Evolutionary conservation across 352 stramenopile species (phyloP).

Genomic region (Phytophthora meadii): DNA sequence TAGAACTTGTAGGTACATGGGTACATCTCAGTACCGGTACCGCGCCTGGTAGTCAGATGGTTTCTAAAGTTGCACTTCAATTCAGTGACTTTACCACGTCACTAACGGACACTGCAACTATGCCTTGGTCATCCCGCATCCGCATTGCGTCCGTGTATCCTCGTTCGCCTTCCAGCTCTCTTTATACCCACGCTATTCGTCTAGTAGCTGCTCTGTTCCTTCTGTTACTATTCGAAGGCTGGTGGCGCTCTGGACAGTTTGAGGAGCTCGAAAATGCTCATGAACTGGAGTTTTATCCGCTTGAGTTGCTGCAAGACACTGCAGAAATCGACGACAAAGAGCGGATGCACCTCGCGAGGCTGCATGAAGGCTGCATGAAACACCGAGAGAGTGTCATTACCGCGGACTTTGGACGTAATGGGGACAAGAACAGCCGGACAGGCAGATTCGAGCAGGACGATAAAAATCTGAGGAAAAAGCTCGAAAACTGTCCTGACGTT

Average conservation of each 20-base stretch:
- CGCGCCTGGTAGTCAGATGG: too few relatives aligned
- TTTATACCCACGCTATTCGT: slow-evolving; percentile 3
- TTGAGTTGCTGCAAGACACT: slow-evolving; percentile 20
- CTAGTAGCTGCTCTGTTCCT: slow-evolving; percentile 3
- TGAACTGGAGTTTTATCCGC: slow-evolving; percentile 37
- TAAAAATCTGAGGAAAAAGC: slow-evolving; percentile 44
- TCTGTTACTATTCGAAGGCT: slow-evolving; percentile 24
- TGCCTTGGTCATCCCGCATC: slow-evolving; percentile 2
- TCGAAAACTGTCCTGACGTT: slow-evolving; percentile 60
- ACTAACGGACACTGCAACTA: slow-evolving; percentile 3
- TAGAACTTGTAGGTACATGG: too few relatives aligned
- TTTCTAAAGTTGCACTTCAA: neutral
- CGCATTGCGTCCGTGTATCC: slow-evolving; percentile 4
- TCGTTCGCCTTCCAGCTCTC: slow-evolving; percentile 3
- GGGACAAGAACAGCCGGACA: slow-evolving; percentile 15
- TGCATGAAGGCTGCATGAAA: slow-evolving; percentile 57
- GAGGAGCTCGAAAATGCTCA: slow-evolving; percentile 34
- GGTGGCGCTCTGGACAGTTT: slow-evolving; percentile 27
- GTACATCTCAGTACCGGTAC: neutral
- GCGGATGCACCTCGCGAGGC: slow-evolving; percentile 50
- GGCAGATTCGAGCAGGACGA: slow-evolving; percentile 45
- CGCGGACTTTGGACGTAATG: slow-evolving; percentile 37
- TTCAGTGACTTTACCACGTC: neutral
- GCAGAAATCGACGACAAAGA: slow-evolving; percentile 39
- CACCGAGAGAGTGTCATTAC: slow-evolving; percentile 51